These are phyloP conservation scores for Plenodomus lindquistii DNA, from an alignment of 2,329 filamentous ascomycete species.

Conservation along the genomic window DNA sequence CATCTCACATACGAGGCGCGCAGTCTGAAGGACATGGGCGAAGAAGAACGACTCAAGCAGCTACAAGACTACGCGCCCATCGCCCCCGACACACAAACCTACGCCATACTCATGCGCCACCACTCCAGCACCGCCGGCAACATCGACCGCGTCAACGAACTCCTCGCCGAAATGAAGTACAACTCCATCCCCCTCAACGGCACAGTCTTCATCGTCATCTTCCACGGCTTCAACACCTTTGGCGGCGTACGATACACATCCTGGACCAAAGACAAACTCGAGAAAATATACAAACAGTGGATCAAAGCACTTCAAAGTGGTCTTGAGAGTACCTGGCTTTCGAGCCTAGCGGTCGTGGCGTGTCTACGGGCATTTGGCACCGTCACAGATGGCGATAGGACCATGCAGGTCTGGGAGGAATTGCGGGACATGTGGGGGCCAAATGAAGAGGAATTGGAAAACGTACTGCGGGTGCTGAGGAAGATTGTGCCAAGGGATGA, in stretches of 20 bases:
- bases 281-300: constrained; percentile 44
- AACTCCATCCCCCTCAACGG: constrained; percentile 70
- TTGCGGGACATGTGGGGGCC: constrained; percentile 46
- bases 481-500: constrained; percentile 18
- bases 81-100: constrained; percentile 77
- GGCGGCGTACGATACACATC: constrained; percentile 67
- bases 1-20: constrained; percentile 52
- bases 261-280: constrained; percentile 74
- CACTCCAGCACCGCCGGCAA: constrained; percentile 71
- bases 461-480: constrained; percentile 28
- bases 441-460: constrained; percentile 38
- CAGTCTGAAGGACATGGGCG: constrained; percentile 43
- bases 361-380: constrained; percentile 62
- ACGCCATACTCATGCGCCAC: constrained; percentile 76
- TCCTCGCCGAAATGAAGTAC: constrained; percentile 79
- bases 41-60: constrained; percentile 60
- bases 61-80: constrained; percentile 70
- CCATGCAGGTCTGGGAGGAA: constrained; percentile 60
- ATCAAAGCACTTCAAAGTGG: constrained; percentile 21
- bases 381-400: constrained; percentile 57
- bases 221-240: constrained; percentile 78
- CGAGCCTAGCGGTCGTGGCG: constrained; percentile 27
- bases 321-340: constrained; percentile 34
- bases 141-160: constrained; percentile 68
- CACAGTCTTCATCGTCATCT: constrained; percentile 76